Evolutionary conservation across 169 alveolate genomes (phyloP), one percentile per base, ranked within the genome.

Genomic region (Cryptosporidium xiaoi): DNA sequence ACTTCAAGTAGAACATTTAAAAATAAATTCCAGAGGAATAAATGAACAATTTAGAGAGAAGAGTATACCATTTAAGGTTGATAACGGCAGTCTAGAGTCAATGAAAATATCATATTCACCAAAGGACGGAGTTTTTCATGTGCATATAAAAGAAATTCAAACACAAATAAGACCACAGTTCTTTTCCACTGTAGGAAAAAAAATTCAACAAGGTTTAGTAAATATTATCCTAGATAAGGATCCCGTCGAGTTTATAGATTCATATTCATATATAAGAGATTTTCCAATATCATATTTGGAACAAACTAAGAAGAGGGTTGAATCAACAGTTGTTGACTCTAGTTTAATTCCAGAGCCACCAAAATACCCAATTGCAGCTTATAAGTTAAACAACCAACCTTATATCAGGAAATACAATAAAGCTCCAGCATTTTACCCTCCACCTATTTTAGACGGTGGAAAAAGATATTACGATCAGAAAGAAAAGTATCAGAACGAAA

Each of bases 171-270:
- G 50, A 50, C 87, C 87, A 24, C 44, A 56, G 24, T 46, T 77
- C 7, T 40, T 77, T 16, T 77, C 87, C 27, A 60, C 87, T 15
- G 71, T 77, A 18, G 87, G 87, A 16, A 77, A 77, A n/a, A 77
- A 60, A 46, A 77, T 77, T 53, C 87, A 77, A 60, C 87, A 60
- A 48, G 64, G 87, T 4, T 20, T 77, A 6, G 87, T 50, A 13
- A 77, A 62, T 66, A 77, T 77, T 33, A 77, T 77, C n/a, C 16
- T 77, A 44, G 87, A 77, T 62, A 77, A 77, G 27, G 87, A 77
- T 13, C 87, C 87, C 20, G 71, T 77, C 0, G 87, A 77, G 40
- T 77, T 60, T 36, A 77, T 77, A 20, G 87, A 77, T 51, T 60
- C 87, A 15, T 77, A 56, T 44, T 77, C 87, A 12, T 77, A 77